Base-by-base conservation (phyloP, 495 filamentous ascomycete species). In the Clavariopsis aquatica region DNA sequence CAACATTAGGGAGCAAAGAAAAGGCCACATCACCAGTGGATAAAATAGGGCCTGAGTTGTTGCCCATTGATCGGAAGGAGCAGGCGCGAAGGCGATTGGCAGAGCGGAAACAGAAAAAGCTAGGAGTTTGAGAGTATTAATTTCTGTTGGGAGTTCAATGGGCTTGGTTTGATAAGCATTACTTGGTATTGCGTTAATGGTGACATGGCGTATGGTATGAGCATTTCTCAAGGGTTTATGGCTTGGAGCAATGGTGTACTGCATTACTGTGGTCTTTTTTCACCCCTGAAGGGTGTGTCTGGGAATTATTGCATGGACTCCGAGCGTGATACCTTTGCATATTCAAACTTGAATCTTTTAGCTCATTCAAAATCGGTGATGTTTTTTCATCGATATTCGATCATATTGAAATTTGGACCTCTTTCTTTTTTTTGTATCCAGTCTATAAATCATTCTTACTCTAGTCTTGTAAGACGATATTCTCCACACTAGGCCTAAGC, bases 21-120 rank as follows among this genome's bases (percentile, higher is more conserved):
- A 63, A 28, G 36, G 2, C 15, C 38, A 3, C 38, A n/a, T 43
- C 38, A 17, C n/a, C 38, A 3, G 43, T 49, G 1, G 17, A 22
- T 20, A 8, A n/a, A 17, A 43, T 15, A n/a, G 38, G n/a, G 38
- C 12, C 12, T 8, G 38, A 43, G 38, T n/a, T 3, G 38, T 34
- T 64, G 38, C 34, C 65, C 19, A 28, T 55, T 13, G 65, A 68
- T 28, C 65, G 65, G n/a, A 63, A 56, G 27, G 60, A 63, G 27
- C 23, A 63, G 22, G 65, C 65, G n/a, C 58, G 31, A 52, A 49
- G 53, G 45, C 26, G 60, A 26, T 43, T 68, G 36, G 28, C 27
- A 28, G 52, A 58, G 53, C 29, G 53, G 54, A 68, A 62, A 34
- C 51, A 57, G 57, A 67, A 34, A 45, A 56, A 51, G 26, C 1